Base-by-base conservation (phyloP, 805 yeast genomes). In the Metschnikowia gelsemii region DNA sequence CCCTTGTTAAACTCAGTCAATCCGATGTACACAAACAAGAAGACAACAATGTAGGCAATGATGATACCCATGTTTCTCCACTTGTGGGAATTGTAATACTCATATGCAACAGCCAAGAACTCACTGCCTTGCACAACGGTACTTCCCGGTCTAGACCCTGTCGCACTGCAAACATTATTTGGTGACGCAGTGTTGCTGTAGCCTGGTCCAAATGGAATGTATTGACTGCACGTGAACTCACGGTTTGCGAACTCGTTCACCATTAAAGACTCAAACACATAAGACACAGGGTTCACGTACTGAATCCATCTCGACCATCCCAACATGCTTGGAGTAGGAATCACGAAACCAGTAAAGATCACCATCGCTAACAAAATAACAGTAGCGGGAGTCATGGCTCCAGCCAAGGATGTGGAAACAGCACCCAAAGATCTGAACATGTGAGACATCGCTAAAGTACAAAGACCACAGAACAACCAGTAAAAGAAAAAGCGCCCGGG, bases 1-100 rank as follows among this genome's bases (percentile, higher is more conserved):
- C 72, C 73, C 50, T 65, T 65, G 54, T 67, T 67, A 78, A 78
- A 20, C 50, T 68, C 73, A 36, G 68, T 63, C 45, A 68, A 59
- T 3, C 51, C 41, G 28, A 67, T 55, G 52, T 67, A 65, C 22
- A 64, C 47, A 25, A 47, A 39, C 40, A 74, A 49, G 58, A 72
- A 72, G 47, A 73, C 73, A 3, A 68, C 47, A 42, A 71, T 60
- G 55, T 70, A 82, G 2, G 75, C 87, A 55, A 80, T 57, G 45
- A 76, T 45, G 45, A 83, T 77, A 55, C 89, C 96, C 43, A 83
- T 72, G 59, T 87, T 84, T 68, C 95, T 79, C 96, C 96, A 87
- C 36, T 76, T 72, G 61, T 87, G 87, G 16, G 61, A 48, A 54
- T 72, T 78, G 16, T 57, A 56, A 66, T 82, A 87, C 30, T 61